Evolutionary conservation across 2,329 filamentous ascomycete genomes (phyloP), one percentile per base, ranked within the genome.

Genomic region (Ophiostoma sp.): DNA sequence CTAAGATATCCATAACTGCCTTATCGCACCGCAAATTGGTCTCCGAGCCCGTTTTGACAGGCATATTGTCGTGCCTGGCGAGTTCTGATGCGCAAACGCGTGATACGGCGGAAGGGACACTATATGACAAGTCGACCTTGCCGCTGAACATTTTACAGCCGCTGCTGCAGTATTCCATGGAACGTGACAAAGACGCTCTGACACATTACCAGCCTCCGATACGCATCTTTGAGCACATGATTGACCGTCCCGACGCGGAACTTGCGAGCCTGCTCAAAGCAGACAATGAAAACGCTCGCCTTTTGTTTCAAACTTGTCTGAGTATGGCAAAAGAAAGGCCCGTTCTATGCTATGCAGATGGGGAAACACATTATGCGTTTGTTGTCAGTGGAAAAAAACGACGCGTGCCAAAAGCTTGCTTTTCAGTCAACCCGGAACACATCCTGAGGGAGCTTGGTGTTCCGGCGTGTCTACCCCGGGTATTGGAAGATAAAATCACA

Each of bases 361-460:
- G 52, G 9, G 52, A 28, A 28, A 28, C 52, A 57, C 52, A 57
- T 57, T 57, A 57, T 57, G 52, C 9, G 22, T 57, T 57, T 57
- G 52, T 57, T 28, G 6, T 28, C 7, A 9, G 22, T 17, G 52
- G 52, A 28, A 11, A 28, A 25, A 57, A 22, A 28, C 1, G 22
- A 28, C 22, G 52, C 22, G 9, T 57, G 6, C 52, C 52, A 57
- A 57, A 57, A 57, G 1, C 22, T 2, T 57, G 25, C 22, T 57
- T 57, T 57, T 11, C 22, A 28, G 8, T 28, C 52, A 28, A 22
- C 52, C 52, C 52, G 52, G 52, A 57, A 28, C 22, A 28, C 22
- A 57, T 57, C 52, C 22, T 57, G 22, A 28, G 52, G 11, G 52
- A 57, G 52, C 22, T 57, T 25, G 52, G 52, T 57, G 52, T 57